These are phyloP conservation scores for Scenedesmus sp. DNA, from an alignment of 163 green algal species.

Conservation along the genomic window DNA sequence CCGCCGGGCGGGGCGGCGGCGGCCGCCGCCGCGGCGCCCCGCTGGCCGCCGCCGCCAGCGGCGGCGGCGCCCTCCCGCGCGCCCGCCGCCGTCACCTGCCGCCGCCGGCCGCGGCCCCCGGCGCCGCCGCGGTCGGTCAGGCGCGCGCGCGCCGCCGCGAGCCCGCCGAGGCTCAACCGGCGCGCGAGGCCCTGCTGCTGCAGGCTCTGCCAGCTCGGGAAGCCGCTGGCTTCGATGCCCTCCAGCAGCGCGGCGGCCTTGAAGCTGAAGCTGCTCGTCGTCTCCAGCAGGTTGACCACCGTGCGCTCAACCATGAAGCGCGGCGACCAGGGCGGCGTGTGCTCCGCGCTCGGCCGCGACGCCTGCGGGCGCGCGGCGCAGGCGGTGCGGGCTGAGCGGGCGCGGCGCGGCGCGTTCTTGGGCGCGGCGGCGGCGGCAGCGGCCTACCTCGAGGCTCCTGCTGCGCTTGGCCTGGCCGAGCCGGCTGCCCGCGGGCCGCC, in stretches of 20 bases:
- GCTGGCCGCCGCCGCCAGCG: no score
- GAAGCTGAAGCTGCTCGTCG: constrained; percentile 39
- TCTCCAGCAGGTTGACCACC: constrained; percentile 29
- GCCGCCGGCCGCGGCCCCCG: neutral
- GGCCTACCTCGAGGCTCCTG: constrained; percentile 33
- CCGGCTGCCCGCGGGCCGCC: neutral
- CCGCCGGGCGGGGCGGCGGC: no score
- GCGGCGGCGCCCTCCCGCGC: no score
- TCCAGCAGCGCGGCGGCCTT: constrained; percentile 38
- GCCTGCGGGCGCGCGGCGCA: neutral
- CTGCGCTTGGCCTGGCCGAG: constrained; percentile 1
- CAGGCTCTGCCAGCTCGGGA: constrained; percentile 27
- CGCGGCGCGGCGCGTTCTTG: neutral
- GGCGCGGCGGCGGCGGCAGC: neutral
- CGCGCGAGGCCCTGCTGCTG: neutral
- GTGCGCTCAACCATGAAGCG: constrained; percentile 27
- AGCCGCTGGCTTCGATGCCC: constrained; percentile 1
- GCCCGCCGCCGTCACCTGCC: neutral
- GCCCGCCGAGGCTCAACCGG: neutral
- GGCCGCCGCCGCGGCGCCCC: no score
- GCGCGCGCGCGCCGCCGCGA: no score
- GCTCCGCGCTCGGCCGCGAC: neutral
- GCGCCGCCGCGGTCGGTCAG: neutral
- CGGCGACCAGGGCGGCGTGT: constrained; percentile 24
- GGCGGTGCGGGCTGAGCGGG: neutral